Conservation (phyloP, 1,139 yeast genomes). For the Pneumocystis jirovecii region DNA sequence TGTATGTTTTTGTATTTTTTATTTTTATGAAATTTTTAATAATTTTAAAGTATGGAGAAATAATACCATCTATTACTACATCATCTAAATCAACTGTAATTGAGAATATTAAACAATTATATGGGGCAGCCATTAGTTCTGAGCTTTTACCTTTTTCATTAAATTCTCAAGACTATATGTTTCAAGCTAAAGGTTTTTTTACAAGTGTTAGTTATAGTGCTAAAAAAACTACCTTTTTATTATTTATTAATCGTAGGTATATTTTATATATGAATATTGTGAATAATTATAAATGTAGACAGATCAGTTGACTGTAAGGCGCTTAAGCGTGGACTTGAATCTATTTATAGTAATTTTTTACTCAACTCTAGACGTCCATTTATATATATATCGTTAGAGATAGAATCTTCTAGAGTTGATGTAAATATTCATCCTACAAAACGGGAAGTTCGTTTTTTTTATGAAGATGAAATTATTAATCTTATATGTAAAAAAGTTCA, state of each 20-base stretch:
- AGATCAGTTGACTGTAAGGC: constrained; percentile 77
- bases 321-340: constrained; percentile 48
- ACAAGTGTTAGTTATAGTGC: constrained; percentile 60
- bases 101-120: constrained; percentile 62
- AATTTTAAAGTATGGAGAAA: constrained; percentile 19
- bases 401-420: constrained; percentile 59
- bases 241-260: constrained; percentile 51
- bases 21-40: background rate
- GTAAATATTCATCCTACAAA: constrained; percentile 96
- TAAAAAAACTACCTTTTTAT: constrained; percentile 50
- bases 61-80: constrained; percentile 37
- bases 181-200: constrained; percentile 40
- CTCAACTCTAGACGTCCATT: constrained; percentile 77
- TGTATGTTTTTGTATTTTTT: constrained; percentile 1
- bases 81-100: constrained; percentile 23
- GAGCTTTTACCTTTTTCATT: constrained; percentile 38
- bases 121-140: constrained; percentile 54
- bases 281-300: constrained; percentile 22
- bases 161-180: constrained; percentile 19
- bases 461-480: constrained; percentile 76
- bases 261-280: background rate
- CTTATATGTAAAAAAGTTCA: constrained; percentile 39
- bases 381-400: constrained; percentile 51
- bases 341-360: constrained; percentile 48
- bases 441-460: constrained; percentile 70